Evolutionary conservation across 345 rosid genomes (phyloP).

Genomic region (Hibiscus mutabilis): DNA sequence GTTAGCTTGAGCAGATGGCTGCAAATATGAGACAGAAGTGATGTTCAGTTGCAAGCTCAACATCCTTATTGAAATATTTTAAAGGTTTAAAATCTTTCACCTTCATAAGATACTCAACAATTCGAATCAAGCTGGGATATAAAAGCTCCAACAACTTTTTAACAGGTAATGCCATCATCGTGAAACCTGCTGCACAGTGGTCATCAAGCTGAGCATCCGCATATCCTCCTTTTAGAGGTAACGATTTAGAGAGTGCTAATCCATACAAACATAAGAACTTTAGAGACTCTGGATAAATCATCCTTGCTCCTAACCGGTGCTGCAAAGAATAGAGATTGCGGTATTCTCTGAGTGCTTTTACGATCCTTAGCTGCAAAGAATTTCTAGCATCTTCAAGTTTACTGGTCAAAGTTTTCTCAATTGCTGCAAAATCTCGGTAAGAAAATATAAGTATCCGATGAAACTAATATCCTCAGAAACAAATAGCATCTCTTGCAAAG

Average conservation of each 20-base stretch:
- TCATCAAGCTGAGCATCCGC: constrained; percentile 88
- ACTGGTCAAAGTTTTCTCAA: constrained; percentile 75
- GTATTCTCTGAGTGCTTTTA: constrained; percentile 86
- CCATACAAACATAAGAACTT: constrained; percentile 81
- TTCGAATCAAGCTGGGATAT: constrained; percentile 76
- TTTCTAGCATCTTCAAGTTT: constrained; percentile 95
- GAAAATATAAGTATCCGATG: constrained; percentile 6
- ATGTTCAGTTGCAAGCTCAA: neutral
- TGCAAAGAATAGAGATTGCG: constrained; percentile 85
- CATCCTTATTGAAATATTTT: neutral
- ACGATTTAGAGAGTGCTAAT: constrained; percentile 78
- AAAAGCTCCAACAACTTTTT: constrained; percentile 75
- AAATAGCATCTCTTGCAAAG: constrained; percentile 11
- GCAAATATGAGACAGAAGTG: constrained; percentile 32
- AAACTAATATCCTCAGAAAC: constrained; percentile 15
- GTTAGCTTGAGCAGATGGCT: constrained; percentile 50
- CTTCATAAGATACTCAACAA: constrained; percentile 78
- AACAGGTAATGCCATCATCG: constrained; percentile 95
- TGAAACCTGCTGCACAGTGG: constrained; percentile 89
- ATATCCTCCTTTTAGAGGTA: constrained; percentile 78
- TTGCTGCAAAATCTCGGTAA: constrained; percentile 54
- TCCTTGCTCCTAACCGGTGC: constrained; percentile 91
- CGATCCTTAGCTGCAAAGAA: constrained; percentile 68
- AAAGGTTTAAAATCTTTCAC: constrained; percentile 27
- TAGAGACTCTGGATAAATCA: constrained; percentile 91